These are phyloP conservation scores for Cadophora sp. DNA, from an alignment of 2,329 filamentous ascomycete genomes.

Conservation along the genomic window DNA sequence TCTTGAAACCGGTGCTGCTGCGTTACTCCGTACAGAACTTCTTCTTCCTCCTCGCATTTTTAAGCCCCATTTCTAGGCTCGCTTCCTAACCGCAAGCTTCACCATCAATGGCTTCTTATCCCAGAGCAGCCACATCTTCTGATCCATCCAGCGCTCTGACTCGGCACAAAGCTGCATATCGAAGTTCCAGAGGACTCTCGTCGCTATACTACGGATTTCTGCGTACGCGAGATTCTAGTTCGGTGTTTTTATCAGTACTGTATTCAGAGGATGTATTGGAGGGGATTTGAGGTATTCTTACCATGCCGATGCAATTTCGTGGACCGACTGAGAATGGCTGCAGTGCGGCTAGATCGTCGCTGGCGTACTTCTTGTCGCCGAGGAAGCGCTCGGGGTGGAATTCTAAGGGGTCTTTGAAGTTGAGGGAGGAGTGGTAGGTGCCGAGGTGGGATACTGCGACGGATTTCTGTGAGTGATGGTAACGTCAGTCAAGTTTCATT, in stretches of 20 bases:
- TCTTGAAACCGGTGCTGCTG: not conserved
- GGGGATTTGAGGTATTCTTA: slow-evolving; percentile 14
- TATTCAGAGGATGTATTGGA: not conserved
- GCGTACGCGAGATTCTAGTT: slow-evolving; percentile 28
- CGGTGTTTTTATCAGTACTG: not conserved
- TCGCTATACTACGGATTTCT: slow-evolving; percentile 36
- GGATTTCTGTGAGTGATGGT: not conserved
- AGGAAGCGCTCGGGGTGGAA: slow-evolving; percentile 45
- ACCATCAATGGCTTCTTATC: slow-evolving; percentile 33
- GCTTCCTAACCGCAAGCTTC: slow-evolving; percentile 17
- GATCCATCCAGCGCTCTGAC: slow-evolving; percentile 26
- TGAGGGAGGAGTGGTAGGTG: slow-evolving; percentile 10
- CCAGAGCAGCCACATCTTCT: slow-evolving; percentile 33
- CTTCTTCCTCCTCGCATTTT: not conserved
- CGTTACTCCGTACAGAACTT: not conserved
- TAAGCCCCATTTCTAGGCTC: not conserved
- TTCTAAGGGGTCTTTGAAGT: slow-evolving; percentile 40
- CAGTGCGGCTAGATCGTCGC: slow-evolving; percentile 24
- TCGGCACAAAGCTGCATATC: slow-evolving; percentile 30
- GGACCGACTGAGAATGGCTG: slow-evolving; percentile 25
- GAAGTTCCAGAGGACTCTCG: slow-evolving; percentile 34
- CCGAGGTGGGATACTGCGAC: slow-evolving; percentile 3
- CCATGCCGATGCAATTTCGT: slow-evolving; percentile 26
- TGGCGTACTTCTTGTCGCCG: slow-evolving; percentile 31
- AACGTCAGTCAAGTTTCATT: too few species aligned